Evolutionary conservation across 306 rosid genomes (phyloP), one percentile per base, ranked within the genome.

Genomic region (Senna tora): DNA sequence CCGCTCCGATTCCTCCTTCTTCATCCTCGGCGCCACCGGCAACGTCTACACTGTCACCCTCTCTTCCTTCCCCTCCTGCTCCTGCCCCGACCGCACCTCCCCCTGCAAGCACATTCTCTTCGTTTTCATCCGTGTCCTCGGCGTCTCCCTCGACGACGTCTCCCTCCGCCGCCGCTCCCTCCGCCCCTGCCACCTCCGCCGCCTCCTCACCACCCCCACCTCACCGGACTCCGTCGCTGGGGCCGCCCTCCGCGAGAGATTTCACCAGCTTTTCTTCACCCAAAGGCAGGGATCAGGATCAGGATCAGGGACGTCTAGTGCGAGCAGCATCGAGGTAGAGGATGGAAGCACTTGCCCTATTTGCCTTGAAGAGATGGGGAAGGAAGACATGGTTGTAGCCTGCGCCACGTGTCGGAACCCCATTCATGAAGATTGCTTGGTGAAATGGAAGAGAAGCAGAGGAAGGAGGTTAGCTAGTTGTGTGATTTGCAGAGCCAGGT

Each of bases 21-120:
- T 61, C 67, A 19, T 61, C 0, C 2, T 61, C 2, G 67, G 67
- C 7, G 67, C 67, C 67, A 61, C 67, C 10, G 67, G 32, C 1
- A 61, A 61, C 12, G 67, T 61, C 32, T 61, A 61, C 49, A 61
- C 67, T 7, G 67, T 61, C 49, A 61, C 67, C 5, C 47, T 61
- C 47, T 36, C 67, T 7, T 17, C 67, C 49, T 14, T 61, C 32
- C 49, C 67, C 30, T 10, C 49, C 30, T 61, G 67, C 30, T 16
- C 67, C 9, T 61, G 67, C 49, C 67, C 67, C 9, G 67, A 61
- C 30, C 67, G 67, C 5, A 38, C 32, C 0, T 3, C 67, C 16
- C 67, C 67, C 0, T 61, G 67, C 49, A 61, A 61, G 9, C 67
- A 61, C 67, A 61, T 61, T 11, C 49, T 61, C 2, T 61, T 61